Percentiles rank a stretch among this genome's conserved stretches.
These are phyloP conservation scores for Nymphaea thermarum DNA, from an alignment of 164 flowering plant genomes.

Conservation along the genomic window DNA sequence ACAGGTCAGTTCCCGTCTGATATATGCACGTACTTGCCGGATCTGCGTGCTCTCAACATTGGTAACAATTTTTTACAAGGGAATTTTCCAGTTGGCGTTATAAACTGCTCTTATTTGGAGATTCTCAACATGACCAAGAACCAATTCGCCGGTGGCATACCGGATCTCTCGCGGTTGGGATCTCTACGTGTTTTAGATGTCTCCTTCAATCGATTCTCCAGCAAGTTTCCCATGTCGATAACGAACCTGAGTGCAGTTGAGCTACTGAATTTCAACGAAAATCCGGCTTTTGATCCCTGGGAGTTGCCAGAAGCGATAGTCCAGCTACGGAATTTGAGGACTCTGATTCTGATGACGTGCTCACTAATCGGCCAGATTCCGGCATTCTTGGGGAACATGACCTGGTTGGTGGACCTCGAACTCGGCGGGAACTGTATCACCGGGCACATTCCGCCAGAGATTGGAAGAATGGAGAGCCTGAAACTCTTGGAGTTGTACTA, in stretches of 20 bases:
- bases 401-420: conserved; percentile 63
- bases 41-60: conserved; percentile 36
- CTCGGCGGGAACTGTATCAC: conserved; percentile 55
- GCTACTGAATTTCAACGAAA: conserved; percentile 53
- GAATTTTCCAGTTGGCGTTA: conserved; percentile 34
- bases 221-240: conserved; percentile 63
- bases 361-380: conserved; percentile 55
- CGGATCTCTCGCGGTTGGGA: conserved; percentile 45
- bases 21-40: conserved; percentile 55
- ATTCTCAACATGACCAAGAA: conserved; percentile 38
- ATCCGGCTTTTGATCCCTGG: conserved; percentile 35
- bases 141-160: conserved; percentile 37
- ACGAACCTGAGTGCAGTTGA: conserved; percentile 66
- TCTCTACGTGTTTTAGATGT: conserved; percentile 49
- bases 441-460: conserved; percentile 54
- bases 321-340: conserved; percentile 32
- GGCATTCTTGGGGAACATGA: conserved; percentile 59
- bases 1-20: conserved; percentile 48
- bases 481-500: conserved; percentile 66
- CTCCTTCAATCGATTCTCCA: conserved; percentile 50
- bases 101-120: conserved; percentile 59
- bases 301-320: conserved; percentile 43
- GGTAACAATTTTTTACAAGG: conserved; percentile 39
- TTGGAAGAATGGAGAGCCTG: conserved; percentile 53
- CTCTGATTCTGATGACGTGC: conserved; percentile 53